phyloP scores from a whole-genome alignment of 2,329 filamentous ascomycete genomes.

The Salinomyces thailandicus region DNA sequence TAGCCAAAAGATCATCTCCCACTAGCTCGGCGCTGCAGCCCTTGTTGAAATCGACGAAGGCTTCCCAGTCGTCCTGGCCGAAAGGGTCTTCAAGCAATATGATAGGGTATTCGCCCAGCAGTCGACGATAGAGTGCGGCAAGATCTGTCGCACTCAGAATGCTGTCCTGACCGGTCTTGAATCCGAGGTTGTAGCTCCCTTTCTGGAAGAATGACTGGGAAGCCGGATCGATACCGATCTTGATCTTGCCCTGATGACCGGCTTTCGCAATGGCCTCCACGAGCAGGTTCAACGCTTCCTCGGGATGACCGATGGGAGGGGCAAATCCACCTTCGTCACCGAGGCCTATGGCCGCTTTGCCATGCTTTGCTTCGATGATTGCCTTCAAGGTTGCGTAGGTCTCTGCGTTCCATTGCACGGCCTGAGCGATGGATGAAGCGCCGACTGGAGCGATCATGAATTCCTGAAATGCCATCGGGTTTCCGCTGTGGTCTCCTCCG shows the following conservation, averaged over 20 bases:
- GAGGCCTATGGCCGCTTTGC: conserved; percentile 14
- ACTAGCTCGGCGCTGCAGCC: conserved; percentile 28
- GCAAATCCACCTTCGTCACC: conserved; percentile 20
- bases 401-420: conserved; percentile 8
- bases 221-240: conserved; percentile 34
- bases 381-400: conserved; percentile 15
- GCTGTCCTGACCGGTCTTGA: conserved; percentile 25
- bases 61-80: conserved; percentile 31
- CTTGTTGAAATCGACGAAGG: conserved; percentile 29
- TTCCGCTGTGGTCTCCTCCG: conserved; percentile 38
- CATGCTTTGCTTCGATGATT: conserved; percentile 13
- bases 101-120: conserved; percentile 30
- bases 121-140: conserved; percentile 21
- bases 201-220: conserved; percentile 30
- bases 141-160: conserved; percentile 21
- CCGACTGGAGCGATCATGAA: conserved; percentile 76
- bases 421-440: conserved; percentile 5
- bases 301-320: conserved; percentile 14
- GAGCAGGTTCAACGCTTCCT: conserved; percentile 17
- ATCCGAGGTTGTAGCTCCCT: conserved; percentile 29
- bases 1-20: conserved; percentile 33
- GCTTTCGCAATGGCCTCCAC: conserved; percentile 14
- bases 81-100: conserved; percentile 34
- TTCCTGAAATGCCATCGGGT: conserved; percentile 70
- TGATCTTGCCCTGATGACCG: conserved; percentile 22